Evolutionary conservation across 2,329 filamentous ascomycete species (phyloP).

Genomic region (Colletotrichum sp.): DNA sequence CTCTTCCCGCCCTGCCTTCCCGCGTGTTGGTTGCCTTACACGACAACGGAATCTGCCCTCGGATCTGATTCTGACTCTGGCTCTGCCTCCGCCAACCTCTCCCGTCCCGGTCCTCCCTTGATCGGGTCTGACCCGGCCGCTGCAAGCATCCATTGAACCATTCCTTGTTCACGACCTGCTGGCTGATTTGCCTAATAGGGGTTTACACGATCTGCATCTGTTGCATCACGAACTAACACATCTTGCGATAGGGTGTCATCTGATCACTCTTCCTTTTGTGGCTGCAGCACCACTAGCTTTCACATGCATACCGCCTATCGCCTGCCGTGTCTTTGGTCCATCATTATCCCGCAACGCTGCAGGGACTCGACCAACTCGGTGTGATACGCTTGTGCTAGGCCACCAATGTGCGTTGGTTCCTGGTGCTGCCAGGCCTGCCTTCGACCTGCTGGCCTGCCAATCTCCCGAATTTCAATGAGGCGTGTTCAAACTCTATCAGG

Average conservation of each 20-base stretch:
- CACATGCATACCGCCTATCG: background rate
- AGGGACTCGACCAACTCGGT: background rate
- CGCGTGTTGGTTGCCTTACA: background rate
- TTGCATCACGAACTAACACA: background rate
- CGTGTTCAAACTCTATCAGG: background rate
- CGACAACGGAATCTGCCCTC: background rate
- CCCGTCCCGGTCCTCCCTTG: background rate
- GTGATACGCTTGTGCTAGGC: background rate
- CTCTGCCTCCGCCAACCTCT: background rate
- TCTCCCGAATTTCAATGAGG: background rate
- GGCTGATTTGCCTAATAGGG: background rate
- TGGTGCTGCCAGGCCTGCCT: background rate
- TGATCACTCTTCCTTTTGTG: conserved; percentile 12
- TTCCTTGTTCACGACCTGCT: background rate
- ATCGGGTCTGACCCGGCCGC: background rate
- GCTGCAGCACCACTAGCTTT: background rate
- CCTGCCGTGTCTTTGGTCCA: background rate
- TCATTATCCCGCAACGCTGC: background rate
- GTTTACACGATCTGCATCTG: conserved; percentile 1
- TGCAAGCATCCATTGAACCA: background rate
- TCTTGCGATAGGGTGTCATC: background rate
- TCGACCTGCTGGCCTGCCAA: background rate
- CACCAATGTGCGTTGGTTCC: background rate
- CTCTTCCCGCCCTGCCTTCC: background rate
- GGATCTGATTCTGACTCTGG: background rate